Evolutionary conservation across 208 protist species (phyloP).

Genomic region (Trypanosoma mega): DNA sequence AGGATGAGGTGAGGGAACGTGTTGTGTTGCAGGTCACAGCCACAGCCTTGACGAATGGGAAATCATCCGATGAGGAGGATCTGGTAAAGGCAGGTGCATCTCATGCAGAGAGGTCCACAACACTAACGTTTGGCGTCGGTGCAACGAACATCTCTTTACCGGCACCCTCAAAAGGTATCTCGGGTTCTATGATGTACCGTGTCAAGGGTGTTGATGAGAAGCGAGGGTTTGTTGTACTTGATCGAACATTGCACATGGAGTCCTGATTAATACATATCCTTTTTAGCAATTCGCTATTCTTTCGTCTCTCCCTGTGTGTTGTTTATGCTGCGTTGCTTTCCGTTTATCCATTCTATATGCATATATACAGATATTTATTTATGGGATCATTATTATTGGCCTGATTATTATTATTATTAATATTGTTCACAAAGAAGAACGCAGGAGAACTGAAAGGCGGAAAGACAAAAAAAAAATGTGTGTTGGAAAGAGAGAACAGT

Average conservation of each 20-base stretch:
- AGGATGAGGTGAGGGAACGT: slow-evolving; percentile 20
- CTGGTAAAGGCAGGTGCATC: neutral
- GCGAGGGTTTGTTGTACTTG: slow-evolving; percentile 45
- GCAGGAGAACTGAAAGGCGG: no score
- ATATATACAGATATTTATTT: neutral
- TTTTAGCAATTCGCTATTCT: no score
- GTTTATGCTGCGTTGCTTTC: no score
- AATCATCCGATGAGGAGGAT: neutral
- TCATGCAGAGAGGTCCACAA: slow-evolving; percentile 13
- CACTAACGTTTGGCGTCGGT: slow-evolving; percentile 64
- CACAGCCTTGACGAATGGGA: slow-evolving; percentile 1
- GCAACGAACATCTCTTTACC: slow-evolving; percentile 46
- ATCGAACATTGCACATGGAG: slow-evolving; percentile 31
- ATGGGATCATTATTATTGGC: neutral
- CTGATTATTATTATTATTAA: no score
- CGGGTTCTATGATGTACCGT: slow-evolving; percentile 25
- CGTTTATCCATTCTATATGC: neutral
- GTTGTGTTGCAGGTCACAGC: slow-evolving; percentile 52
- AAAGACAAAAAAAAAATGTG: no score
- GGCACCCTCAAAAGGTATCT: slow-evolving; percentile 9
- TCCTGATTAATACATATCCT: no score
- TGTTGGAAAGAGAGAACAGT: no score
- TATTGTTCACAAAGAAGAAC: no score
- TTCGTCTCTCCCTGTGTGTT: no score
- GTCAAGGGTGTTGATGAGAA: slow-evolving; percentile 56